Conservation (phyloP, 1,284 basidiomycete species). For the Melampsora larici-populina region DNA sequence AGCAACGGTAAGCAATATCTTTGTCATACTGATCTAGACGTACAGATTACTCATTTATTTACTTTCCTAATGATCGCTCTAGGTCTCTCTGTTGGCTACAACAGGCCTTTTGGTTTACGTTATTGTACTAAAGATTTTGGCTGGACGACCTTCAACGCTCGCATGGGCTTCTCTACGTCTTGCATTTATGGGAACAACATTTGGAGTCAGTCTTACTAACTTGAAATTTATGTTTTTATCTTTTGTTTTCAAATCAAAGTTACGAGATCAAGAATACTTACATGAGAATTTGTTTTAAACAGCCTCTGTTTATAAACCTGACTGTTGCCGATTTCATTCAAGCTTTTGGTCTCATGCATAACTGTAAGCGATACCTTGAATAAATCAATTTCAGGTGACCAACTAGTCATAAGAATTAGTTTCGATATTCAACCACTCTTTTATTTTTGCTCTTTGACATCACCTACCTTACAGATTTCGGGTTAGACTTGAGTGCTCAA, state of each 20-base stretch:
- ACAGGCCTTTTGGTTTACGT: slow-evolving; percentile 18
- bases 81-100: slow-evolving; percentile 19
- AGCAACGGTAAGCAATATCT: slow-evolving; percentile 8
- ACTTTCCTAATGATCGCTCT: neutral
- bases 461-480: neutral
- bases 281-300: neutral
- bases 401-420: no score
- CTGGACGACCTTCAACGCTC: neutral
- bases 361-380: slow-evolving; percentile 5
- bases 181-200: slow-evolving; percentile 28
- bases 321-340: slow-evolving; percentile 23
- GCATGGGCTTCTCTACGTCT: slow-evolving; percentile 20
- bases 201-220: slow-evolving; percentile 13
- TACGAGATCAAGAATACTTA: neutral
- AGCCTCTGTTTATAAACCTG: slow-evolving; percentile 34
- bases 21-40: neutral
- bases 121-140: slow-evolving; percentile 7
- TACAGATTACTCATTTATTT: neutral
- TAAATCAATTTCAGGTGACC: neutral
- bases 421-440: neutral
- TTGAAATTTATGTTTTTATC: neutral
- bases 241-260: neutral
- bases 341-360: slow-evolving; percentile 32
- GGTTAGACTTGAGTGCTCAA: no score
- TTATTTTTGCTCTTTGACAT: neutral